Conservation (phyloP, 352 stramenopile species). For the Thalassiosira oceanica region DNA sequence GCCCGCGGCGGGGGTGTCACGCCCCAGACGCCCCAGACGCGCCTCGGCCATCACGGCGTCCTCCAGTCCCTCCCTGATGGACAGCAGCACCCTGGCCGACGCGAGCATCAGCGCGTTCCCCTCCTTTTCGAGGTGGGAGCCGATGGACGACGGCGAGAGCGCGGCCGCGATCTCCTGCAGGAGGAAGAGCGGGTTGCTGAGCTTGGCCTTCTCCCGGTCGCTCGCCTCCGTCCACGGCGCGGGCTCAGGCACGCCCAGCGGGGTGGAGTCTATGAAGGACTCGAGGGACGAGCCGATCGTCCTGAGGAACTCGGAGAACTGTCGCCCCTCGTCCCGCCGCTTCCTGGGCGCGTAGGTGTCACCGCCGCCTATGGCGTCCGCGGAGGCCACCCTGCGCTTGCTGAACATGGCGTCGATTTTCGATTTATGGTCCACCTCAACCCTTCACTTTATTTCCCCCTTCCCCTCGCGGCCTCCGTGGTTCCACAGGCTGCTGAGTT, state of each 20-base stretch:
- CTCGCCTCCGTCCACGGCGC: slow-evolving; percentile 28
- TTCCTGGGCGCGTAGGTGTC: too few relatives aligned
- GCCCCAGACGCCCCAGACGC: too few relatives aligned
- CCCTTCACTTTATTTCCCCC: too few relatives aligned
- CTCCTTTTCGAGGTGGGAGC: neutral
- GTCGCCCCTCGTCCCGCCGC: neutral
- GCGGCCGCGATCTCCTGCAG: slow-evolving; percentile 13
- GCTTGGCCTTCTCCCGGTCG: slow-evolving; percentile 18
- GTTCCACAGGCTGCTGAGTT: too few relatives aligned
- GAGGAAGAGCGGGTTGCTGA: slow-evolving; percentile 25
- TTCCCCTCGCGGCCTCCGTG: too few relatives aligned
- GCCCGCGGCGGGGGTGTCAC: too few relatives aligned
- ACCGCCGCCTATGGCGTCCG: too few relatives aligned
- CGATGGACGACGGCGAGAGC: slow-evolving; percentile 4
- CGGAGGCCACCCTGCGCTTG: too few relatives aligned
- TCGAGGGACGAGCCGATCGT: slow-evolving; percentile 25
- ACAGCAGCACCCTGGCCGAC: slow-evolving; percentile 7
- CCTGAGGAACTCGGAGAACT: slow-evolving; percentile 18
- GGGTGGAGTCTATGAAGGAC: slow-evolving; percentile 35
- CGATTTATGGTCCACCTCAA: too few relatives aligned
- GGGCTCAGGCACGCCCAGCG: slow-evolving; percentile 24
- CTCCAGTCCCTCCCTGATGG: slow-evolving; percentile 7
- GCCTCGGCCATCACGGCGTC: slow-evolving; percentile 15
- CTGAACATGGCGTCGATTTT: too few relatives aligned
- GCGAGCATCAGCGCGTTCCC: neutral